phyloP scores from a whole-genome alignment of 2,329 filamentous ascomycete species.

The Ceratocystiopsis sp. region DNA sequence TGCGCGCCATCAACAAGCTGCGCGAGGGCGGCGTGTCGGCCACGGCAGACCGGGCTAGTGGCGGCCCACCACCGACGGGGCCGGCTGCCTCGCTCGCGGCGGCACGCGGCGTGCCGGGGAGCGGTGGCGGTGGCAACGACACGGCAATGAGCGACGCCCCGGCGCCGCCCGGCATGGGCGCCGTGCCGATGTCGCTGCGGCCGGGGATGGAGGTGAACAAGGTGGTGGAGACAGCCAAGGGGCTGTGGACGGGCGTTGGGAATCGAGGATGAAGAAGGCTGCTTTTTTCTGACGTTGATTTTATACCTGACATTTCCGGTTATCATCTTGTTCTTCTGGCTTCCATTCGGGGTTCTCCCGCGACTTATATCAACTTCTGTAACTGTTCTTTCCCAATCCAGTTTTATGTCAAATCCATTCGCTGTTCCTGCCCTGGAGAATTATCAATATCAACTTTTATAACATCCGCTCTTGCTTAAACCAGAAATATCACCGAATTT shows the following conservation, averaged over 20 bases:
- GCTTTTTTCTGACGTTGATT: neutral
- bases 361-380: neutral
- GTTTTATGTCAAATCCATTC: neutral
- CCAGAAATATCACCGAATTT: no score
- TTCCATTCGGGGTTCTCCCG: neutral
- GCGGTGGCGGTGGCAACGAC: constrained; percentile 14
- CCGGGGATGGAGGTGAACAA: constrained; percentile 38
- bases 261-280: constrained; percentile 8
- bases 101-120: constrained; percentile 7
- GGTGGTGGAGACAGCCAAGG: constrained; percentile 46
- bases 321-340: neutral
- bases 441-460: no score
- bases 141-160: constrained; percentile 31
- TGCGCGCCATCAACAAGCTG: constrained; percentile 54
- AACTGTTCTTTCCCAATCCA: neutral
- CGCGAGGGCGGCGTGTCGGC: constrained; percentile 30
- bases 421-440: neutral
- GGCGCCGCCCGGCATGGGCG: constrained; percentile 3
- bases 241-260: constrained; percentile 34
- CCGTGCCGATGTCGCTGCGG: constrained; percentile 30
- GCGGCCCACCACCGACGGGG: no score
- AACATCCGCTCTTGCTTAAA: no score
- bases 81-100: neutral
- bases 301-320: neutral
- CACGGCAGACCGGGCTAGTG: no score